These are phyloP conservation scores for Candida adriatica DNA, from an alignment of 805 yeast genomes.

Conservation along the genomic window DNA sequence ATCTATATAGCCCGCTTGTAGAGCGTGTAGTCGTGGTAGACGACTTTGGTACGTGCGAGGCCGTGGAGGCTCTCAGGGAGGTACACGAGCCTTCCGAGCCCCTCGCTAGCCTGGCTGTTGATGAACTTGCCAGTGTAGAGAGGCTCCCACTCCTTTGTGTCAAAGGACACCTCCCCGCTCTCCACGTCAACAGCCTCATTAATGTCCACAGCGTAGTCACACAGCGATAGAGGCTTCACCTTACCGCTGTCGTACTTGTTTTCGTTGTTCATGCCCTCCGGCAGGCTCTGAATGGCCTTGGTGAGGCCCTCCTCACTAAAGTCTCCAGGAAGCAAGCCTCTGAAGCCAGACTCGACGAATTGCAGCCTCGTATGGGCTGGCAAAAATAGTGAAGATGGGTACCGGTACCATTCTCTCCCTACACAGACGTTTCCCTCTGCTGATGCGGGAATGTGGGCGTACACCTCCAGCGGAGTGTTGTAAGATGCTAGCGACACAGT, in stretches of 20 bases:
- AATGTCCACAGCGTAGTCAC: slow-evolving; percentile 71
- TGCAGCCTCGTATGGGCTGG: slow-evolving; percentile 54
- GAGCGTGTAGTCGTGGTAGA: slow-evolving; percentile 46
- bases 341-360: slow-evolving; percentile 72
- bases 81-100: slow-evolving; percentile 48
- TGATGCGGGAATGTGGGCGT: slow-evolving; percentile 33
- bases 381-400: slow-evolving; percentile 80
- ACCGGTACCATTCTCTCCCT: slow-evolving; percentile 96
- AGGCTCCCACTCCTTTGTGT: slow-evolving; percentile 37
- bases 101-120: slow-evolving; percentile 43
- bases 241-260: slow-evolving; percentile 61
- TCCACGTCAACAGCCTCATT: slow-evolving; percentile 38
- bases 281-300: slow-evolving; percentile 39
- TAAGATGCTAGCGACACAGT: slow-evolving; percentile 62
- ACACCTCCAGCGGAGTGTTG: slow-evolving; percentile 63
- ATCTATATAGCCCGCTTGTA: too few species aligned
- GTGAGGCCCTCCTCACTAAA: slow-evolving; percentile 42
- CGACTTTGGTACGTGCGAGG: slow-evolving; percentile 29
- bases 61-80: slow-evolving; percentile 33
- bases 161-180: slow-evolving; percentile 3
- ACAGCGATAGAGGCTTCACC: slow-evolving; percentile 39
- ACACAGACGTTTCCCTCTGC: slow-evolving; percentile 56
- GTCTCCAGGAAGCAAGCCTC: slow-evolving; percentile 86
- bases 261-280: slow-evolving; percentile 66
- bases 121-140: slow-evolving; percentile 19